Evolutionary conservation across 108 stramenopile genomes (phyloP).

Genomic region (Asterionellopsis glacialis): DNA sequence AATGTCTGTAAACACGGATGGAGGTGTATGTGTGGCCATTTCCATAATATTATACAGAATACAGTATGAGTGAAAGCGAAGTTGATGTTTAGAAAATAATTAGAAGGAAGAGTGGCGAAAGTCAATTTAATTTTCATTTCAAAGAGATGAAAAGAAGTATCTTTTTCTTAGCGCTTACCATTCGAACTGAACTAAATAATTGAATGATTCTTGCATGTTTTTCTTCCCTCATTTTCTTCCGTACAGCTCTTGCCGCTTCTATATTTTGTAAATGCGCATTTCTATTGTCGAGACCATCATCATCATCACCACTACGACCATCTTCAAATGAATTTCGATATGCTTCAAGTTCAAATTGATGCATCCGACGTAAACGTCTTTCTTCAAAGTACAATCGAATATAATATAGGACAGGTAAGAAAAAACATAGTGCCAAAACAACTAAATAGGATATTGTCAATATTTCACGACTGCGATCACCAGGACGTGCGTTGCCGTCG

Average conservation of each 20-base stretch:
- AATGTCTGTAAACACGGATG: no score
- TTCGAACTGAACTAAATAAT: constrained; percentile 1
- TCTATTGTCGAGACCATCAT: no score
- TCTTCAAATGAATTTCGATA: not conserved
- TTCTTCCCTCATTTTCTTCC: constrained; percentile 38
- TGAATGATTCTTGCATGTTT: constrained; percentile 39
- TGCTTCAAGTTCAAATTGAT: constrained; percentile 19
- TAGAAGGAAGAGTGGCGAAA: no score
- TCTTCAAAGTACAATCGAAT: constrained; percentile 38
- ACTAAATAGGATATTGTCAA: constrained; percentile 37
- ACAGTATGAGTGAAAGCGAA: no score
- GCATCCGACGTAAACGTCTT: constrained; percentile 15
- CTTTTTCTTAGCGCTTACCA: no score
- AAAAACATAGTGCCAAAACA: constrained; percentile 39
- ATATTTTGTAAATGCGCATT: constrained; percentile 19
- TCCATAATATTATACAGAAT: no score
- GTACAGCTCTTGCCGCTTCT: constrained; percentile 32
- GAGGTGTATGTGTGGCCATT: no score
- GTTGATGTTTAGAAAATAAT: no score
- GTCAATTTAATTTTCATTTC: no score
- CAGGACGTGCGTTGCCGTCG: no score
- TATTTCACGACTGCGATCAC: constrained; percentile 15
- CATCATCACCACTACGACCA: not conserved
- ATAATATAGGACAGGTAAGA: constrained; percentile 40
- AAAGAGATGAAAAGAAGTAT: no score